Evolutionary conservation across 2,329 filamentous ascomycete species (phyloP).

Genomic region (Mollisia scopiformis): DNA sequence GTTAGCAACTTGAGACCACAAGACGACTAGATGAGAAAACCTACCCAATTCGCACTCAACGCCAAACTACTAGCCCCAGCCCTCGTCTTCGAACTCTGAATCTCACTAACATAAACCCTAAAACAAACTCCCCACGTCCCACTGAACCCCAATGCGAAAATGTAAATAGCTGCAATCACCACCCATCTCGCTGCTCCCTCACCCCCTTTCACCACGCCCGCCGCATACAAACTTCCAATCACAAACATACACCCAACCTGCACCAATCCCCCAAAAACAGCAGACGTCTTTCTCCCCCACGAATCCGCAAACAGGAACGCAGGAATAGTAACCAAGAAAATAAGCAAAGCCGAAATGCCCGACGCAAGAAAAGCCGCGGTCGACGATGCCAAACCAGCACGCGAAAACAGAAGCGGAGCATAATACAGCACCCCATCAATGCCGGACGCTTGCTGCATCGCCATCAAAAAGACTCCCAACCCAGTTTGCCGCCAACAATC

Average conservation of each 20-base stretch:
- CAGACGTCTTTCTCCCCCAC: conserved; percentile 58
- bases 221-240: conserved; percentile 57
- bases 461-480: conserved; percentile 59
- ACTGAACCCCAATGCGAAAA: conserved; percentile 50
- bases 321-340: conserved; percentile 59
- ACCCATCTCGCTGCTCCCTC: conserved; percentile 51
- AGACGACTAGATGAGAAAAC: background rate
- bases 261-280: conserved; percentile 54
- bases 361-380: conserved; percentile 63
- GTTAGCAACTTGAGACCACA: background rate
- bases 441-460: conserved; percentile 61
- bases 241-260: conserved; percentile 54
- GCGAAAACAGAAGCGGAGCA: conserved; percentile 60
- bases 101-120: conserved; percentile 61
- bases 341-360: conserved; percentile 60
- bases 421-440: conserved; percentile 69
- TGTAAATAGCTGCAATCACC: conserved; percentile 52
- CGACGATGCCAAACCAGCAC: conserved; percentile 57
- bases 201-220: conserved; percentile 43
- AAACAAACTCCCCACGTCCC: conserved; percentile 57
- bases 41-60: conserved; percentile 47
- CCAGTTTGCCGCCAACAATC: conserved; percentile 50
- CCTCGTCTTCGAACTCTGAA: conserved; percentile 57
- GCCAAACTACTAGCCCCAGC: conserved; percentile 57
- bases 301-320: conserved; percentile 58